Conservation (phyloP, 2,329 filamentous ascomycete species). For the Shiraia bambusicola region DNA sequence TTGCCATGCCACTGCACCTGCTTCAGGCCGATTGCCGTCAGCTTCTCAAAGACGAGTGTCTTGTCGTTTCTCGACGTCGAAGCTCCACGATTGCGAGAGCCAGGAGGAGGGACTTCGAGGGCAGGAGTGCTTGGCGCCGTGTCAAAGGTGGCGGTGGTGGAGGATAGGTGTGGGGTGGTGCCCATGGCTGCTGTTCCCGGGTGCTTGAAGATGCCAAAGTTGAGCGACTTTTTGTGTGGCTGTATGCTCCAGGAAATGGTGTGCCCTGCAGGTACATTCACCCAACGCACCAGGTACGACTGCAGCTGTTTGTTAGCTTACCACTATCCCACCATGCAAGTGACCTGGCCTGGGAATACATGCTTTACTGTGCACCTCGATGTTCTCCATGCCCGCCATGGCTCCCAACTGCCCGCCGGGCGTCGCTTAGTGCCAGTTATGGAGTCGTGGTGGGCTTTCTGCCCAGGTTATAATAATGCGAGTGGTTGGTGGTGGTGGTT, state of each 20-base stretch:
- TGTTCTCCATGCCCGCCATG: conserved; percentile 94
- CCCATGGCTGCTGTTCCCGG: conserved; percentile 71
- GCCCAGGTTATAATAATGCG: not conserved
- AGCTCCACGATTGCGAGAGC: conserved; percentile 52
- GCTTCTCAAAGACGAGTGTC: conserved; percentile 68
- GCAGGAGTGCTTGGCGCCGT: conserved; percentile 39
- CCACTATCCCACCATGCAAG: too few relatives aligned
- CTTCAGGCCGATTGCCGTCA: conserved; percentile 63
- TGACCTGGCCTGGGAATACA: too few relatives aligned
- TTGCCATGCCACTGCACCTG: conserved; percentile 80
- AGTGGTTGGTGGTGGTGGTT: conserved; percentile 3
- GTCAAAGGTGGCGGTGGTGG: conserved; percentile 35
- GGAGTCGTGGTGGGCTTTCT: conserved; percentile 10
- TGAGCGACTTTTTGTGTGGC: conserved; percentile 97
- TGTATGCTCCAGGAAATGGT: conserved; percentile 98
- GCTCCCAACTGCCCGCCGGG: conserved; percentile 1
- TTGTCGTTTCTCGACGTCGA: conserved; percentile 66
- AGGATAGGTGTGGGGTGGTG: conserved; percentile 40
- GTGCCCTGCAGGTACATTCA: conserved; percentile 83
- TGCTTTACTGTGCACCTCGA: conserved; percentile 98
- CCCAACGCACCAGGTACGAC: conserved; percentile 98
- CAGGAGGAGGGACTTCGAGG: conserved; percentile 55
- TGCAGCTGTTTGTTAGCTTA: conserved; percentile 46
- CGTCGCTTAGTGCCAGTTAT: not conserved
- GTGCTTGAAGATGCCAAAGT: conserved; percentile 97